Conservation (phyloP, 176 grass and related monocot genomes). For the Aegilops umbellulata region DNA sequence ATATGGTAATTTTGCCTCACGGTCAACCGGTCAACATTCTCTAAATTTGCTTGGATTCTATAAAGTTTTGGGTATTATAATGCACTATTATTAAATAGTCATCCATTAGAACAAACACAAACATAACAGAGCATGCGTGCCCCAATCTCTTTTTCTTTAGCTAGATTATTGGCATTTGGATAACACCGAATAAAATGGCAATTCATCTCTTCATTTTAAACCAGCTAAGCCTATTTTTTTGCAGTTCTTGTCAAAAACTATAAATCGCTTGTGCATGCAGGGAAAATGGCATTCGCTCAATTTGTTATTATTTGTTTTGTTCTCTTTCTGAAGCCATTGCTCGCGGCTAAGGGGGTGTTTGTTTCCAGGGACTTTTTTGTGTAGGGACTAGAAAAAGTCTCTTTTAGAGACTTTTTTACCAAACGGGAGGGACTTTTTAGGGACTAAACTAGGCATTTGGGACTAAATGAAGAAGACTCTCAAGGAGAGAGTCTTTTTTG, state of each 20-base stretch:
- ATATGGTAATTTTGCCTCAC: slow-evolving; percentile 12
- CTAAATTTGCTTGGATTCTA: background rate
- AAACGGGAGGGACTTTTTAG: no score
- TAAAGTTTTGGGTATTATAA: slow-evolving; percentile 30
- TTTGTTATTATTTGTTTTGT: background rate
- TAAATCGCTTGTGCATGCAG: background rate
- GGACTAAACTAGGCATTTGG: no score
- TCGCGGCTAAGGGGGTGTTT: background rate
- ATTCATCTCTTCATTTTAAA: background rate
- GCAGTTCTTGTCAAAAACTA: background rate
- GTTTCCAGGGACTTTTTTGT: no score
- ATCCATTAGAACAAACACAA: background rate
- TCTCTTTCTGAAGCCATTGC: background rate
- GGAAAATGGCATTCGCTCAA: background rate
- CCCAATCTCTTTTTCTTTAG: background rate
- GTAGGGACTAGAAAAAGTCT: no score
- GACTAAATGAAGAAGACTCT: no score
- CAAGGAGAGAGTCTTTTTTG: no score
- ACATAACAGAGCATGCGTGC: slow-evolving; percentile 19
- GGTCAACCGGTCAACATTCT: slow-evolving; percentile 33
- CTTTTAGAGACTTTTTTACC: no score
- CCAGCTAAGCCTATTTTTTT: background rate
- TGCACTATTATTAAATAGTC: slow-evolving; percentile 3
- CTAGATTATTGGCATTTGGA: background rate
- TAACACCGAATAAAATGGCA: slow-evolving; percentile 27